Evolutionary conservation across 2,329 filamentous ascomycete species (phyloP), one percentile per base, ranked within the genome.

Genomic region (Fusarium sambucinum): DNA sequence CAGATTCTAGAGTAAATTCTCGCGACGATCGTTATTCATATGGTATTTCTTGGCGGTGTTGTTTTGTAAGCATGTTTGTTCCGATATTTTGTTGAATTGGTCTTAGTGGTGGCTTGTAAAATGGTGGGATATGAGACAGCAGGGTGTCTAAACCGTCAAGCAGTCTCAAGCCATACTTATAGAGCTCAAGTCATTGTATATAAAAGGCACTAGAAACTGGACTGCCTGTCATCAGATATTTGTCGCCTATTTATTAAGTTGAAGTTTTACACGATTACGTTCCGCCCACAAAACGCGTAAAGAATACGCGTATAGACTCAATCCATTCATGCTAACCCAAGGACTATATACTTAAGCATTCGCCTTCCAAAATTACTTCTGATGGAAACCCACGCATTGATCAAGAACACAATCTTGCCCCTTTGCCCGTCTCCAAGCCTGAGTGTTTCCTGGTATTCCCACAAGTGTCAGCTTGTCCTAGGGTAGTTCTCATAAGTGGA

Each of bases 41-140:
- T 1, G 10, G 12, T 3, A 6, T 0, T 4, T 27, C 7, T 11
- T 16, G n/a, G 5, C 1, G 5, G 19, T 12, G 17, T 19, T 25
- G 1, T 5, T 19, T 44, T 13, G 23, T 14, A 3, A 5, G 3
- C 17, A 4, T 30, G 5, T 17, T 19, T 5, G 13, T 19, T 13
- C 9, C 13, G 8, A 14, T 25, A 30, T 23, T 13, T 41, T 19
- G 21, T 1, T 1, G 4, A 10, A 14, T 17, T 16, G 6, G 8
- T 53, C 11, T 21, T 42, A 11, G 2, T 29, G 21, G 10, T 1
- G 23, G 35, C 21, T 53, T 6, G 6, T 8, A 2, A 4, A 5
- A 21, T 29, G 27, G 11, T 4, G 29, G 29, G 29, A 23, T 5
- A 8, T 14, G 45, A 41, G 27, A 29, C 4, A 16, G 11, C 41